These are phyloP conservation scores for Vaccinium myrtillus DNA, from an alignment of 148 eudicot species.

Conservation along the genomic window DNA sequence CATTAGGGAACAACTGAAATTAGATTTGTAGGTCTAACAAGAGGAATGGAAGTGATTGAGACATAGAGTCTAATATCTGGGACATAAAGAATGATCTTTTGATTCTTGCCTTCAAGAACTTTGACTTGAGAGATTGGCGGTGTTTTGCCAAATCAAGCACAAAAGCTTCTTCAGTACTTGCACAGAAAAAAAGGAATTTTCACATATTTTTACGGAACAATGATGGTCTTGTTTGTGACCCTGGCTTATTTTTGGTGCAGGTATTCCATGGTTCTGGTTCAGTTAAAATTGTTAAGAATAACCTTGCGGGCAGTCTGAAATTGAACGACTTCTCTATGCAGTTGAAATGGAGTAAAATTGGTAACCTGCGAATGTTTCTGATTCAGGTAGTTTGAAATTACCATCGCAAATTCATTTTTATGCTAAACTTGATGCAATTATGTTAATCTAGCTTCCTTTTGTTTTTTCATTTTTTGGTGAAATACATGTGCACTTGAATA, in stretches of 20 bases:
- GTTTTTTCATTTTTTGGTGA: neutral
- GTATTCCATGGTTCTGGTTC: constrained; percentile 64
- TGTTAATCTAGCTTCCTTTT: neutral
- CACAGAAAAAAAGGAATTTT: neutral
- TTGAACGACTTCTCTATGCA: constrained; percentile 53
- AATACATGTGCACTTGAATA: neutral
- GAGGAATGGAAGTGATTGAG: no score
- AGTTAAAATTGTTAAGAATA: constrained; percentile 49
- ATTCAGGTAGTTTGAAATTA: constrained; percentile 46
- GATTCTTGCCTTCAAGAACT: neutral
- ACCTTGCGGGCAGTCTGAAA: constrained; percentile 67
- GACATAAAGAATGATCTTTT: neutral
- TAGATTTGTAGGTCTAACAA: no score
- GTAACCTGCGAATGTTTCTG: constrained; percentile 59
- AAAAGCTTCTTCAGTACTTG: neutral
- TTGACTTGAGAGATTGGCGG: neutral
- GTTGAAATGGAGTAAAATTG: constrained; percentile 67
- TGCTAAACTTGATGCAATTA: neutral
- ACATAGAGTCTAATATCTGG: neutral
- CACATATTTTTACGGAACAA: neutral
- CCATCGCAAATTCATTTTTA: neutral
- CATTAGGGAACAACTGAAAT: neutral
- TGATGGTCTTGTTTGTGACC: neutral
- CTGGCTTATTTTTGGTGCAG: constrained; percentile 35
- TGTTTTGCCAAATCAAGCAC: neutral